These are phyloP conservation scores for Tetrahymena malaccensis DNA, from an alignment of 73 alveolate genomes.

Conservation along the genomic window DNA sequence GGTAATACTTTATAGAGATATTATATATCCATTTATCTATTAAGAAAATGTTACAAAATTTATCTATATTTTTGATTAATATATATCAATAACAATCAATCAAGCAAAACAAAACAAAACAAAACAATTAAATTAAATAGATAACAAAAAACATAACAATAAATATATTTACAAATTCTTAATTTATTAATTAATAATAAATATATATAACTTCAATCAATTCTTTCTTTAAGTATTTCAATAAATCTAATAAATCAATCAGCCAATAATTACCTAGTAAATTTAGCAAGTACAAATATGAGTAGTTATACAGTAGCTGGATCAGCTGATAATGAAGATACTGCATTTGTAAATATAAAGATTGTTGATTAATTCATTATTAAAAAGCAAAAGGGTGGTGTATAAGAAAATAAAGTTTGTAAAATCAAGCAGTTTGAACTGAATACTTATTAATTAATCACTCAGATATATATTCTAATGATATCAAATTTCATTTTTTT, in stretches of 20 bases:
- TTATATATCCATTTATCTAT: neutral
- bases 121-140: neutral
- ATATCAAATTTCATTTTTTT: neutral
- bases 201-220: neutral
- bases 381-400: neutral
- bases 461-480: neutral
- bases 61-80: neutral
- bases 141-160: neutral
- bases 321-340: neutral
- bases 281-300: neutral
- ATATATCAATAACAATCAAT: neutral
- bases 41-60: neutral
- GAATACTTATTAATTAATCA: neutral
- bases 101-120: neutral
- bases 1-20: neutral
- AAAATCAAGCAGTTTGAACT: neutral
- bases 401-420: too few species aligned
- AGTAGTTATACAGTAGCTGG: neutral
- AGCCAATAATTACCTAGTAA: neutral
- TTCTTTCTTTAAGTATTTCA: neutral
- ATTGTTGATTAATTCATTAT: neutral
- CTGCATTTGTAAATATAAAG: neutral
- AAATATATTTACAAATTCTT: neutral
- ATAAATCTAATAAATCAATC: neutral
- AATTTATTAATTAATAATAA: neutral